phyloP scores from a whole-genome alignment of 2,329 filamentous ascomycete species.

The Aspergillus sp. region DNA sequence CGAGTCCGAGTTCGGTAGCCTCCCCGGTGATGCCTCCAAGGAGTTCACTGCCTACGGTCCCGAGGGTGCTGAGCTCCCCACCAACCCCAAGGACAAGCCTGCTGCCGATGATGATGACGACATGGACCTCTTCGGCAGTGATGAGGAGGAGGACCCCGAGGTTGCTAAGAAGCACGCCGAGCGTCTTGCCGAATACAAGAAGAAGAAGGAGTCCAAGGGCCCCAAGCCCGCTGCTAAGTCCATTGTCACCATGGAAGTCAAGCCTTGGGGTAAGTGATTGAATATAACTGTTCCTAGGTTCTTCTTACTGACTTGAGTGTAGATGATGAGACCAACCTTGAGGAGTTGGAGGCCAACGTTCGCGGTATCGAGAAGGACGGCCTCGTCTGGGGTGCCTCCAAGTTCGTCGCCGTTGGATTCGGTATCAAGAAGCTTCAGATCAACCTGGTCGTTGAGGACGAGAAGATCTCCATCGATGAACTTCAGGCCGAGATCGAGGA shows the following conservation, averaged over 20 bases:
- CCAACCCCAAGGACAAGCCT: slow-evolving; percentile 84
- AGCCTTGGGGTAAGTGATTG: slow-evolving; percentile 86
- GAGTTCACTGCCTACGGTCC: slow-evolving; percentile 89
- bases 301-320: slow-evolving; percentile 20
- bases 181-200: slow-evolving; percentile 87
- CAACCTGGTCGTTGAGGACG: slow-evolving; percentile 95
- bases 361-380: slow-evolving; percentile 86
- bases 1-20: slow-evolving; percentile 86
- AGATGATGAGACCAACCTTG: slow-evolving; percentile 95
- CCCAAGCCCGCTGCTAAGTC: slow-evolving; percentile 91
- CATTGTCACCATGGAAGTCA: slow-evolving; percentile 91
- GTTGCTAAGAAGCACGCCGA: slow-evolving; percentile 80
- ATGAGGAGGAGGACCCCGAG: slow-evolving; percentile 91
- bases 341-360: slow-evolving; percentile 74
- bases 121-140: slow-evolving; percentile 88
- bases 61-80: slow-evolving; percentile 70
- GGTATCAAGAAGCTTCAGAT: slow-evolving; percentile 99
- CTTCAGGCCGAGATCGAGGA: slow-evolving; percentile 83
- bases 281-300: not conserved
- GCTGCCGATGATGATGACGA: slow-evolving; percentile 68
- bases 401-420: slow-evolving; percentile 87
- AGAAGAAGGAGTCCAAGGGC: slow-evolving; percentile 91
- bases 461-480: slow-evolving; percentile 85
- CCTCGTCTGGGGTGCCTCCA: slow-evolving; percentile 91
- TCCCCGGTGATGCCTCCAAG: slow-evolving; percentile 88